Conservation (phyloP, 2,329 filamentous ascomycete genomes). For the Thermoascus crustaceus region DNA sequence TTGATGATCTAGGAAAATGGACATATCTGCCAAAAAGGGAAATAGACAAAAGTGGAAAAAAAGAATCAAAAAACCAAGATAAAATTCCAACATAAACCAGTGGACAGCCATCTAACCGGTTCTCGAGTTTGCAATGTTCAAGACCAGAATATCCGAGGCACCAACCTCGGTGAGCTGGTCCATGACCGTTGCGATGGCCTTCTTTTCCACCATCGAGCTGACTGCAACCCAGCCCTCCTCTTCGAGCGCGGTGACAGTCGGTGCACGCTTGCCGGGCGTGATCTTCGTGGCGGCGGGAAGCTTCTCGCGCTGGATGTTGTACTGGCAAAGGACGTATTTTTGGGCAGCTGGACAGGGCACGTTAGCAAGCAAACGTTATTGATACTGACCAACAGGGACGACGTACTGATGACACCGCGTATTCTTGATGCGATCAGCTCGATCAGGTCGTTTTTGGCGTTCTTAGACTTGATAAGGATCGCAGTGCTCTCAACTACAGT, state of each 20-base stretch:
- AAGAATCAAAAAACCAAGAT: no score
- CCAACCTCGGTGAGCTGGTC: conserved; percentile 69
- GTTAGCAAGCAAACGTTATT: conserved; percentile 1
- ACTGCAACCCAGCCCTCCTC: conserved; percentile 92
- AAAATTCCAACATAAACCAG: no score
- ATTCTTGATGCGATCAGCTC: conserved; percentile 81
- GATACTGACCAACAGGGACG: background rate
- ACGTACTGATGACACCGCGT: conserved; percentile 75
- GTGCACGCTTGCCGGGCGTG: conserved; percentile 87
- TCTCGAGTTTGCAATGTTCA: conserved; percentile 76
- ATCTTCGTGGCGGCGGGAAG: conserved; percentile 63
- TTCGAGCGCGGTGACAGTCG: conserved; percentile 83
- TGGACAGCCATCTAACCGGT: conserved; percentile 33
- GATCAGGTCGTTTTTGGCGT: conserved; percentile 72
- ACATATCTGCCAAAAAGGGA: no score
- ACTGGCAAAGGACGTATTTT: conserved; percentile 89
- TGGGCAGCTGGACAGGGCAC: conserved; percentile 56
- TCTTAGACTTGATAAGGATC: conserved; percentile 83
- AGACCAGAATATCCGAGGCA: conserved; percentile 75
- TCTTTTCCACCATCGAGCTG: conserved; percentile 85
- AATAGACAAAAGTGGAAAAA: no score
- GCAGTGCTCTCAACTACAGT: conserved; percentile 85
- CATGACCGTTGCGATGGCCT: conserved; percentile 77
- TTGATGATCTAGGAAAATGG: no score
- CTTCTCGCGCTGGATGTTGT: conserved; percentile 72